Evolutionary conservation across 2,329 filamentous ascomycete species (phyloP).

Genomic region (Aspergillus floridensis): DNA sequence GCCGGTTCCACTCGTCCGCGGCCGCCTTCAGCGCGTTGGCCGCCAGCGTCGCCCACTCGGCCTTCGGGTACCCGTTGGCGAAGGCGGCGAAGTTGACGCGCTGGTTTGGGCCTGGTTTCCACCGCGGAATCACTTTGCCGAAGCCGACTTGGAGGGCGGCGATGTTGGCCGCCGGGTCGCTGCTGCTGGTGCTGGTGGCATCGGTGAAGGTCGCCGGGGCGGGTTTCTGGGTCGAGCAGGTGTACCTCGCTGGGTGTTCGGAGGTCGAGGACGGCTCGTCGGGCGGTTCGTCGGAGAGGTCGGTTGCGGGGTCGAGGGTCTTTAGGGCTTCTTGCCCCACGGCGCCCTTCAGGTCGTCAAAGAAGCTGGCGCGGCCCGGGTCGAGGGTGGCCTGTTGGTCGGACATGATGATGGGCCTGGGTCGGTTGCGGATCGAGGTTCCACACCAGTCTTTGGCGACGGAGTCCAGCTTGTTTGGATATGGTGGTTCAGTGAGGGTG

Average conservation of each 20-base stretch:
- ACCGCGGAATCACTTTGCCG: neutral
- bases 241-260: neutral
- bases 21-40: slow-evolving; percentile 5
- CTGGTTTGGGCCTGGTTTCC: slow-evolving; percentile 3
- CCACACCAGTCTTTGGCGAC: no score
- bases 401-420: no score
- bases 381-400: no score
- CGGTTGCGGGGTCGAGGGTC: no score
- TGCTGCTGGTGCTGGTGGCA: no score
- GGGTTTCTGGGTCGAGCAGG: slow-evolving; percentile 4
- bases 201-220: neutral
- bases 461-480: no score
- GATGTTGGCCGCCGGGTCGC: neutral
- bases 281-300: no score
- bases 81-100: slow-evolving; percentile 8
- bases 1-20: slow-evolving; percentile 7
- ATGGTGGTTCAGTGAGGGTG: no score
- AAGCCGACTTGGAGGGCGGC: slow-evolving; percentile 4
- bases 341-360: no score
- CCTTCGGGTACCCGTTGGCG: slow-evolving; percentile 1
- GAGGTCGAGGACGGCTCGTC: neutral
- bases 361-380: no score
- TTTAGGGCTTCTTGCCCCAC: no score
- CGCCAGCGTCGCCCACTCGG: neutral
- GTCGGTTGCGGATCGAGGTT: no score